These are phyloP conservation scores for Kluyveromyces nonfermentans DNA, from an alignment of 805 yeast species.

Conservation along the genomic window DNA sequence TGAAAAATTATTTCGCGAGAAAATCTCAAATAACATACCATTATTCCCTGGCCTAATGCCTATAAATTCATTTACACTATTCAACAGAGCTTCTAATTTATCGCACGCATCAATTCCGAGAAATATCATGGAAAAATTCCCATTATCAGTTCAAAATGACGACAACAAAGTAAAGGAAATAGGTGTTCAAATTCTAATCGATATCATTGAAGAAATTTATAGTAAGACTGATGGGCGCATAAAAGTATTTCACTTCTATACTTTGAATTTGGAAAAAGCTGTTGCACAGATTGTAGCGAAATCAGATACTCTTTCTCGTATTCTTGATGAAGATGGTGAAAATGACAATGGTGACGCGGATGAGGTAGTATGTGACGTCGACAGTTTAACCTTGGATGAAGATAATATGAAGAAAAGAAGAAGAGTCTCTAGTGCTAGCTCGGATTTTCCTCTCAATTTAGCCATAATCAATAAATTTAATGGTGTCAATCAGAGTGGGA, in stretches of 20 bases:
- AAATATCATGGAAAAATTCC: conserved; percentile 42
- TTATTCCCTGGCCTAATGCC: conserved; percentile 90
- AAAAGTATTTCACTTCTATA: conserved; percentile 87
- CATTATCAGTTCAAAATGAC: conserved; percentile 50
- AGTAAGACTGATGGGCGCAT: conserved; percentile 45
- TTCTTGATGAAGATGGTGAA: conserved; percentile 37
- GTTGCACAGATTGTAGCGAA: conserved; percentile 73
- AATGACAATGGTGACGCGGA: conserved; percentile 29
- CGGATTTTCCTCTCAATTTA: conserved; percentile 6
- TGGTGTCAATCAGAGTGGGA: conserved; percentile 34
- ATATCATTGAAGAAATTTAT: conserved; percentile 52
- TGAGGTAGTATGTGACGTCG: conserved; percentile 13
- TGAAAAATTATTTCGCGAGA: conserved; percentile 41
- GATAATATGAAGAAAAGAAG: conserved; percentile 23
- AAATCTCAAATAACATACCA: conserved; percentile 38
- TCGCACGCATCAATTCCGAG: conserved; percentile 79
- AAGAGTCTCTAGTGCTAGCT: conserved; percentile 23
- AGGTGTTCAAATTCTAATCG: conserved; percentile 67
- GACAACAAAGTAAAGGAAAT: conserved; percentile 71
- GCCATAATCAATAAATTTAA: conserved; percentile 4
- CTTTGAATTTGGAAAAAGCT: conserved; percentile 85
- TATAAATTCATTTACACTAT: conserved; percentile 71
- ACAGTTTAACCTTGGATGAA: conserved; percentile 9
- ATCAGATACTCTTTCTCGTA: conserved; percentile 43
- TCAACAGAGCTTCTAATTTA: conserved; percentile 79